These are phyloP conservation scores for Elymus sibiricus DNA, from an alignment of 176 grass and related monocot genomes.

Conservation along the genomic window DNA sequence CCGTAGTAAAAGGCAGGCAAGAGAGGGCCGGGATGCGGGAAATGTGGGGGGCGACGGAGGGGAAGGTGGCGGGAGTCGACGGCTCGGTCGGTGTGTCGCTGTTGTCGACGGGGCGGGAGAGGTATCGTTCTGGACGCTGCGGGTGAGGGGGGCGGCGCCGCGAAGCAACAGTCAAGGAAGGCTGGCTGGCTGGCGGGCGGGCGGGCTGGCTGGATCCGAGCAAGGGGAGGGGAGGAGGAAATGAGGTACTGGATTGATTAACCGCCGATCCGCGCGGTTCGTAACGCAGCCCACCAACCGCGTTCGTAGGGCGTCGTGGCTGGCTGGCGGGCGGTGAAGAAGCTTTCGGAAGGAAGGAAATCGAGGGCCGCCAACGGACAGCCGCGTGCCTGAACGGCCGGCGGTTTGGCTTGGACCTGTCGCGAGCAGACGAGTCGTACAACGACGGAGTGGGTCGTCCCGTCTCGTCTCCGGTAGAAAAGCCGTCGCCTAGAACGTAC, in stretches of 20 bases:
- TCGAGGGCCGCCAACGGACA: background rate
- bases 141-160: constrained; percentile 19
- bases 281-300: background rate
- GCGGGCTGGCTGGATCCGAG: background rate
- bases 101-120: background rate
- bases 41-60: background rate
- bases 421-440: background rate
- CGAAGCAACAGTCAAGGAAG: constrained; percentile 13
- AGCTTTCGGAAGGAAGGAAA: background rate
- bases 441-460: no score
- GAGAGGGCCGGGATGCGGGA: background rate
- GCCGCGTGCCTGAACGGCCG: background rate
- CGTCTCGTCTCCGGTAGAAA: no score
- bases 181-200: background rate
- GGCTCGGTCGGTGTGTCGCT: background rate
- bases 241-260: constrained; percentile 1
- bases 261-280: background rate
- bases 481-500: no score
- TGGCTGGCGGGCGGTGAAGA: background rate
- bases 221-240: background rate
- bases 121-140: constrained; percentile 24
- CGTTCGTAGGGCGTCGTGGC: background rate
- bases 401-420: background rate
- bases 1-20: background rate
- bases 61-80: background rate